A percentile compares a stretch with the other conserved stretches of the same genome.
Conservation (phyloP, 352 stramenopile species). For the Phytophthora litchii region DNA sequence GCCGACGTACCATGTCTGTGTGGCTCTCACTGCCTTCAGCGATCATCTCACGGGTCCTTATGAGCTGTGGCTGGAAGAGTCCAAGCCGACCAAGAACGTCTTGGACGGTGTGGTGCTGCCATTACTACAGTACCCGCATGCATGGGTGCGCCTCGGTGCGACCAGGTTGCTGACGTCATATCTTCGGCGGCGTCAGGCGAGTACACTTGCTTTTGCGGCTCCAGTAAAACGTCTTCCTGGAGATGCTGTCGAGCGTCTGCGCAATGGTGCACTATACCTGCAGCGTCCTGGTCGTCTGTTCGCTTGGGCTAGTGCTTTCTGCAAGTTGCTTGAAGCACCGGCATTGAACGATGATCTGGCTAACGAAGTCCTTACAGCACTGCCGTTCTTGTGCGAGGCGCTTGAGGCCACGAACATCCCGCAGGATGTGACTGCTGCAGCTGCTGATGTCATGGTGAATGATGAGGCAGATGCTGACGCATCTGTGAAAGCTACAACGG, state of each 20-base stretch:
- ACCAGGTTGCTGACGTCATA: constrained; percentile 72
- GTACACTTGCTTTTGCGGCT: constrained; percentile 47
- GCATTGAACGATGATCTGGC: constrained; percentile 57
- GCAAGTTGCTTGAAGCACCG: constrained; percentile 74
- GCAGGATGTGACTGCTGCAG: constrained; percentile 57
- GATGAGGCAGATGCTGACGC: constrained; percentile 23
- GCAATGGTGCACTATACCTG: constrained; percentile 53
- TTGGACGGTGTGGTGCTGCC: constrained; percentile 56
- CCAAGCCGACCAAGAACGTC: constrained; percentile 35
- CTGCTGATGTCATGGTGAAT: constrained; percentile 20
- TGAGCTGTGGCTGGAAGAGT: constrained; percentile 63
- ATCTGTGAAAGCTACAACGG: constrained; percentile 12
- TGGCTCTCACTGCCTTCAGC: constrained; percentile 69
- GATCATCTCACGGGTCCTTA: constrained; percentile 61
- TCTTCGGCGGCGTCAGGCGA: constrained; percentile 49
- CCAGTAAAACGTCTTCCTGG: constrained; percentile 36
- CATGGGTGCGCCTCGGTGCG: constrained; percentile 68
- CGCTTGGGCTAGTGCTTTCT: constrained; percentile 54
- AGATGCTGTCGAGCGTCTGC: constrained; percentile 28
- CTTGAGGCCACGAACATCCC: constrained; percentile 63
- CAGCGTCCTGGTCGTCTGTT: constrained; percentile 66
- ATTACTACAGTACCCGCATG: constrained; percentile 79
- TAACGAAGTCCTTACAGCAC: constrained; percentile 56
- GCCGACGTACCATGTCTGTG: constrained; percentile 64
- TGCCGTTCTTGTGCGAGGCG: constrained; percentile 70